Conservation (phyloP, 2,329 filamentous ascomycete genomes). For the Leptosphaerulina australis region DNA sequence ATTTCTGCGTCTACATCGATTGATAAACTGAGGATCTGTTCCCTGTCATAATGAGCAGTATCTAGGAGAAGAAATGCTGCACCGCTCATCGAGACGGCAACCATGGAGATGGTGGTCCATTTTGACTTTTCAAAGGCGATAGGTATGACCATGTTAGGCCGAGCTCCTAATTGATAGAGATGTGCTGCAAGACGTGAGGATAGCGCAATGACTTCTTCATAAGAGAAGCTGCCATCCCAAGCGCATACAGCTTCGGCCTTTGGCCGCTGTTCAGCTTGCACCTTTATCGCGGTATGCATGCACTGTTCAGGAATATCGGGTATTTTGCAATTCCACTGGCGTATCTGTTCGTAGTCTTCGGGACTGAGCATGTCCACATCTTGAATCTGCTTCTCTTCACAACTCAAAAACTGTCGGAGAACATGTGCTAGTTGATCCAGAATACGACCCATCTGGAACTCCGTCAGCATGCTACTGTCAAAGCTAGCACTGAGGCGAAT, state of each 20-base stretch:
- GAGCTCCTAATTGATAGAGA: slow-evolving; percentile 22
- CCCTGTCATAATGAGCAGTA: not conserved
- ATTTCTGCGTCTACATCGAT: not conserved
- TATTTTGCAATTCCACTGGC: not conserved
- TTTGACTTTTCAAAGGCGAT: slow-evolving; percentile 41
- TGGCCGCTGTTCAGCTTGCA: not conserved
- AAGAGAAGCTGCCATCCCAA: slow-evolving; percentile 32
- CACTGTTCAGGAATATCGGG: not conserved
- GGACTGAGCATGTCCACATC: not conserved
- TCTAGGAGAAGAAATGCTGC: not conserved
- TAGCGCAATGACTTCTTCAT: slow-evolving; percentile 21
- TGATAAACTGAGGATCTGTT: not conserved
- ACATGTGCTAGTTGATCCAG: not conserved
- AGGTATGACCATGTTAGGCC: slow-evolving; percentile 26
- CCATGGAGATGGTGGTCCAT: slow-evolving; percentile 37
- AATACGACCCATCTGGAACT: not conserved
- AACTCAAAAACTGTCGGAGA: slow-evolving; percentile 1
- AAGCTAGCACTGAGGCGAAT: not conserved
- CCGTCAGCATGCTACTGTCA: not conserved
- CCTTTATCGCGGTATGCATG: not conserved
- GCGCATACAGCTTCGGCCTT: slow-evolving; percentile 23
- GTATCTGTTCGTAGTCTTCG: not conserved
- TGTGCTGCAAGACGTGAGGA: slow-evolving; percentile 22
- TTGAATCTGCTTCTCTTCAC: no score
- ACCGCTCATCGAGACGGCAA: slow-evolving; percentile 29